These are phyloP conservation scores for Alternaria sp. DNA, from an alignment of 2,329 filamentous ascomycete species.

Conservation along the genomic window DNA sequence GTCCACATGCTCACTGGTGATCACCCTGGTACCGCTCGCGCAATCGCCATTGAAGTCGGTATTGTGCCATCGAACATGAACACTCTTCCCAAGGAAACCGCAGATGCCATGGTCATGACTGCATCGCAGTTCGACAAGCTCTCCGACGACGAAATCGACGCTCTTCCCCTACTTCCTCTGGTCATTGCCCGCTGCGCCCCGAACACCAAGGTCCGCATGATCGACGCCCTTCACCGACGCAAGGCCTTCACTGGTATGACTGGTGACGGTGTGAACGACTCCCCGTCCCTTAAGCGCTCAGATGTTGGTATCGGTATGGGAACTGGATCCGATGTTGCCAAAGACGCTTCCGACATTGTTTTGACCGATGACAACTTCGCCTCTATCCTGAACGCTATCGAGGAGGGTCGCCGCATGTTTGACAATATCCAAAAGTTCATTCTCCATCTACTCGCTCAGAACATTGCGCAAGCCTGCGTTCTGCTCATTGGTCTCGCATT, in stretches of 20 bases:
- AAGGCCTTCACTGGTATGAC: constrained; percentile 52
- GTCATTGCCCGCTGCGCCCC: constrained; percentile 55
- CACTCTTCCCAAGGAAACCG: constrained; percentile 40
- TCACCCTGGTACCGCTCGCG: constrained; percentile 53
- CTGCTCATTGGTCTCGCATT: constrained; percentile 46
- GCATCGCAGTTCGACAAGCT: constrained; percentile 53
- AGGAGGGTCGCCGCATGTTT: constrained; percentile 54
- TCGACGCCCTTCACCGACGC: constrained; percentile 51
- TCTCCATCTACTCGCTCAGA: constrained; percentile 41
- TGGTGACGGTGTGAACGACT: constrained; percentile 56
- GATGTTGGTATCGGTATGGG: constrained; percentile 57
- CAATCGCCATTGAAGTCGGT: constrained; percentile 54
- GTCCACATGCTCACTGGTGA: constrained; percentile 58
- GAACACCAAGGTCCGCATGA: constrained; percentile 55
- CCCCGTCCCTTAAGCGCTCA: constrained; percentile 53
- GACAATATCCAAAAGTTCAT: constrained; percentile 56
- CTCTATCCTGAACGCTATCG: constrained; percentile 54
- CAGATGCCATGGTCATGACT: constrained; percentile 40
- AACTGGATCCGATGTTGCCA: constrained; percentile 54
- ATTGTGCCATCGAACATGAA: constrained; percentile 52
- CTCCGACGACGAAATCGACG: constrained; percentile 51
- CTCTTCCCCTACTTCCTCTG: constrained; percentile 48
- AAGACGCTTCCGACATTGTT: constrained; percentile 55
- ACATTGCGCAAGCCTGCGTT: constrained; percentile 45
- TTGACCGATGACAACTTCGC: constrained; percentile 56